Conservation (phyloP, 768 basidiomycete genomes). For the Kwoniella botswanensis region DNA sequence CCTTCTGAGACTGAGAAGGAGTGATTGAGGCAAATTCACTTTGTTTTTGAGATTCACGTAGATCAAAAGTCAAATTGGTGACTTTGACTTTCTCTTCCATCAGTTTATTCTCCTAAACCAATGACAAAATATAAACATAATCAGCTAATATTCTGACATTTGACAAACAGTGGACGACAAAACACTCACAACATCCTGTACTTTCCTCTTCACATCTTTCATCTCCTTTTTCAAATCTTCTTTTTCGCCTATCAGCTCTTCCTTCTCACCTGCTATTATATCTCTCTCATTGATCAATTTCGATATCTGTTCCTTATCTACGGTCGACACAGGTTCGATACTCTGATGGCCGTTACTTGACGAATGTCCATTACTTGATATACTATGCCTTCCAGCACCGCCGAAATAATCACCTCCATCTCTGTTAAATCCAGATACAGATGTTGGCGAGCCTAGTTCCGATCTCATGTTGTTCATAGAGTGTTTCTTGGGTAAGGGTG, state of each 20-base stretch:
- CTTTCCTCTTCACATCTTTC: conserved; percentile 55
- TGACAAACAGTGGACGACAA: neutral
- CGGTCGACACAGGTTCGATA: neutral
- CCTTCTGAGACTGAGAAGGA: neutral
- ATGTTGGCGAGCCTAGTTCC: neutral
- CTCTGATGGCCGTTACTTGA: neutral
- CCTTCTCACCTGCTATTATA: conserved; percentile 66
- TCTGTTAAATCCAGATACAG: neutral
- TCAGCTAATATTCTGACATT: neutral
- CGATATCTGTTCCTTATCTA: neutral
- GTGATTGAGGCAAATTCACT: conserved; percentile 20
- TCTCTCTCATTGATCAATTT: conserved; percentile 11
- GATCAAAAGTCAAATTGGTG: conserved; percentile 32
- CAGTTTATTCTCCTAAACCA: conserved; percentile 32
- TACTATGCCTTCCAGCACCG: neutral
- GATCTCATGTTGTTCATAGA: conserved; percentile 8
- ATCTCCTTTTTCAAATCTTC: conserved; percentile 41
- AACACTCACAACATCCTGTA: conserved; percentile 63
- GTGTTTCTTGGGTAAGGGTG: conserved; percentile 31
- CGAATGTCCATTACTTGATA: conserved; percentile 11
- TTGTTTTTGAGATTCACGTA: conserved; percentile 41
- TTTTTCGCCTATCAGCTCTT: conserved; percentile 66
- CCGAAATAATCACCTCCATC: conserved; percentile 16
- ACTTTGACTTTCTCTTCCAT: conserved; percentile 30
- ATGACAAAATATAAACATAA: neutral